Conservation (phyloP, 106 monocot genomes). For the Dendrobium catenatum region DNA sequence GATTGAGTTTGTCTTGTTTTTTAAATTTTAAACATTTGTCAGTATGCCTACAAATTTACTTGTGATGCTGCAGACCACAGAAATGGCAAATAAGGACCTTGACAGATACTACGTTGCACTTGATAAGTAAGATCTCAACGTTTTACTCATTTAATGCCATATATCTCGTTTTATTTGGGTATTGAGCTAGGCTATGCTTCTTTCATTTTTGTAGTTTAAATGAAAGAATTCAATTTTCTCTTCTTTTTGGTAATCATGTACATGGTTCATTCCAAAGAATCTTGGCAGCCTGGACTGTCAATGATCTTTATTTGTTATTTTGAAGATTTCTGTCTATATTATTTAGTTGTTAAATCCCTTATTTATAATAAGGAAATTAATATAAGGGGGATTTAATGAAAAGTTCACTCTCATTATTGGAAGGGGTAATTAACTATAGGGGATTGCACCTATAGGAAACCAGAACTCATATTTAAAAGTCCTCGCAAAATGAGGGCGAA, state of each 20-base stretch:
- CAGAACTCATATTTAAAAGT: too few species aligned
- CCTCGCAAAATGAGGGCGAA: too few species aligned
- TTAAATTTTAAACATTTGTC: neutral
- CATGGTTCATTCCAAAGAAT: slow-evolving; percentile 1
- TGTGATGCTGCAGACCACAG: slow-evolving; percentile 61
- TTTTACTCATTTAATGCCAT: neutral
- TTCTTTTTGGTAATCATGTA: neutral
- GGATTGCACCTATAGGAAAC: too few species aligned
- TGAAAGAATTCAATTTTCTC: neutral
- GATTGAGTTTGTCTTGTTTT: slow-evolving; percentile 8
- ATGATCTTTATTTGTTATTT: too few species aligned
- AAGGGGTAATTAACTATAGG: too few species aligned
- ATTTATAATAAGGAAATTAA: too few species aligned
- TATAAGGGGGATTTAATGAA: too few species aligned
- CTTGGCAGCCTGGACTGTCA: neutral
- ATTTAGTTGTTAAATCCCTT: too few species aligned
- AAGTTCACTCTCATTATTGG: too few species aligned
- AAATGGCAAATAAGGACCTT: slow-evolving; percentile 99
- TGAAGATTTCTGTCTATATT: too few species aligned
- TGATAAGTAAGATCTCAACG: slow-evolving; percentile 62
- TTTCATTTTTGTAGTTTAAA: neutral
- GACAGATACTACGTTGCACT: slow-evolving; percentile 92
- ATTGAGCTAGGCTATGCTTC: neutral
- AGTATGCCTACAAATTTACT: neutral
- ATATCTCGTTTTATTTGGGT: neutral